These are phyloP conservation scores for Gyromitra esculenta DNA, from an alignment of 2,329 filamentous ascomycete species.

Conservation along the genomic window DNA sequence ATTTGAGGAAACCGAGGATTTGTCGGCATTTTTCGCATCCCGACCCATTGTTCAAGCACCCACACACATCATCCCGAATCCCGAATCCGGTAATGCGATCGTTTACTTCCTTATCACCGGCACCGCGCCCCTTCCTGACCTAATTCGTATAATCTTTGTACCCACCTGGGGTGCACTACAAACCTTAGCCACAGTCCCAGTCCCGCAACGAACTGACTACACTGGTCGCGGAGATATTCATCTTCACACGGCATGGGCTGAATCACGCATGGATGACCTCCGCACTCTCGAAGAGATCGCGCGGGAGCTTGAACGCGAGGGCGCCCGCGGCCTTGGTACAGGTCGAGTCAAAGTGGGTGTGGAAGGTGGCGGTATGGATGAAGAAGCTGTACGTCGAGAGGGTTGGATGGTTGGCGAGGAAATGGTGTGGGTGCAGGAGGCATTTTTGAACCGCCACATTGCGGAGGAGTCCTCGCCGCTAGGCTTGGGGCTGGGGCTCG, in stretches of 20 bases:
- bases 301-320: conserved; percentile 52
- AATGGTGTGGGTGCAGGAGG: conserved; percentile 53
- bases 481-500: conserved; percentile 34
- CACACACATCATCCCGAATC: conserved; percentile 45
- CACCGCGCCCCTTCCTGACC: conserved; percentile 35
- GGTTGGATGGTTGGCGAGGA: conserved; percentile 56
- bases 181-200: conserved; percentile 17
- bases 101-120: conserved; percentile 52
- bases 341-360: conserved; percentile 67
- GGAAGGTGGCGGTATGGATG: conserved; percentile 61
- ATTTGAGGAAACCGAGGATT: conserved; percentile 50
- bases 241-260: conserved; percentile 89
- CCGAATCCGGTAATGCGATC: conserved; percentile 32
- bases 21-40: conserved; percentile 47
- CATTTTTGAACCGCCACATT: conserved; percentile 42
- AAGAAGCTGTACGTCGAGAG: conserved; percentile 54
- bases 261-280: conserved; percentile 70
- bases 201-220: conserved; percentile 25
- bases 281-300: conserved; percentile 53
- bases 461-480: conserved; percentile 35
- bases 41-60: conserved; percentile 55
- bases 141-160: conserved; percentile 47
- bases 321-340: conserved; percentile 52
- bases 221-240: conserved; percentile 78
- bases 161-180: conserved; percentile 51